These are phyloP conservation scores for Fusarium fujikuroi DNA, from an alignment of 2,329 filamentous ascomycete genomes.

Conservation along the genomic window DNA sequence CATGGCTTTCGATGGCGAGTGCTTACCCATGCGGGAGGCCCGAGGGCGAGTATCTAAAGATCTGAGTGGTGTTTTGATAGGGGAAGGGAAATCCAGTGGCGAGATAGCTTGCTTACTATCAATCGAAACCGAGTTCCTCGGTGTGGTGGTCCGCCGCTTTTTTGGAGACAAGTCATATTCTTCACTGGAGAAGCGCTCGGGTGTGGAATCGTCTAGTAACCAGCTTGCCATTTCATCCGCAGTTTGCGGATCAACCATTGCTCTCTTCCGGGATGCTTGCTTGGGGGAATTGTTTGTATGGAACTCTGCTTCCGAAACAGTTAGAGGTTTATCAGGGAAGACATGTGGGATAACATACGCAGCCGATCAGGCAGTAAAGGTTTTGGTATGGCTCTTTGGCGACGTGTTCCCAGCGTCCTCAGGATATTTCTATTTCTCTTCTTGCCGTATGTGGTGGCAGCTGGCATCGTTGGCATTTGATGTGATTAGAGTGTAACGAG, in stretches of 20 bases:
- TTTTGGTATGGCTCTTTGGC: constrained; percentile 35
- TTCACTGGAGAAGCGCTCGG: constrained; percentile 5
- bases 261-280: constrained; percentile 20
- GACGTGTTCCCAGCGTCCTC: constrained; percentile 42
- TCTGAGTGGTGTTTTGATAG: constrained; percentile 1
- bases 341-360: constrained; percentile 25
- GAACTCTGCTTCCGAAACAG: neutral
- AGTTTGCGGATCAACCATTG: constrained; percentile 4
- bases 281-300: constrained; percentile 3
- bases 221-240: constrained; percentile 48
- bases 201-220: constrained; percentile 42
- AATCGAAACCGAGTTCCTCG: neutral
- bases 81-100: constrained; percentile 15
- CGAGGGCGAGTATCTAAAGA: neutral
- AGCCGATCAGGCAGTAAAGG: constrained; percentile 24
- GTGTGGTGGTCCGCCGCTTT: constrained; percentile 14
- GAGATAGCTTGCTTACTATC: constrained; percentile 8
- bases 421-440: constrained; percentile 46
- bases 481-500: neutral
- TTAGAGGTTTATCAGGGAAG: neutral
- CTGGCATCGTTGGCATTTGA: constrained; percentile 35
- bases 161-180: constrained; percentile 3
- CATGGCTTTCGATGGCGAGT: constrained; percentile 10
- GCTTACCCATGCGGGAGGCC: constrained; percentile 20
- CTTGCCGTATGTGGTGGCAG: constrained; percentile 45